Conservation (phyloP, 306 rosid genomes). For the Macrotyloma uniflorum region DNA sequence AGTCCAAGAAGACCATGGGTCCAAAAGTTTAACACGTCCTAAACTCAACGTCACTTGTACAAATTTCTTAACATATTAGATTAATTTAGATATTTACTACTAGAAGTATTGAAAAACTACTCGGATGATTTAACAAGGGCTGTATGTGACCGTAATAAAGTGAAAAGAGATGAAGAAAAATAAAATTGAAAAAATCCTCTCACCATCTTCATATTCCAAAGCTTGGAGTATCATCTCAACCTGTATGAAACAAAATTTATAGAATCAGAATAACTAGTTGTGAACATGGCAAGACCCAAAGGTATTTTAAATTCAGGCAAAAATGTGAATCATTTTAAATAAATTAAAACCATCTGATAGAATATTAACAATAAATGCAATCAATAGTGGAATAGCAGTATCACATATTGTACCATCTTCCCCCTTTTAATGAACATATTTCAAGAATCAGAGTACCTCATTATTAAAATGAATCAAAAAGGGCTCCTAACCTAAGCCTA, state of each 20-base stretch:
- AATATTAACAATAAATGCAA: neutral
- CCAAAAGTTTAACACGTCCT: neutral
- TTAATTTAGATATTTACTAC: neutral
- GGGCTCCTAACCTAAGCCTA: neutral
- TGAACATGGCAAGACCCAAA: neutral
- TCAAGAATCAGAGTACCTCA: neutral
- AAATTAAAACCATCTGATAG: neutral
- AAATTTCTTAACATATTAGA: neutral
- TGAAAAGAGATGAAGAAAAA: neutral
- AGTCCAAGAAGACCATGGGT: neutral
- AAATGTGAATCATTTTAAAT: slow-evolving; percentile 1
- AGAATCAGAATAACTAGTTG: slow-evolving; percentile 26
- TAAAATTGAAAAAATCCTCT: slow-evolving; percentile 31
- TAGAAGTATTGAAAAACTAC: slow-evolving; percentile 12
- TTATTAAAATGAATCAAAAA: slow-evolving; percentile 15
- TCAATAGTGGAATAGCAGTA: neutral
- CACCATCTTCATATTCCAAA: slow-evolving; percentile 82
- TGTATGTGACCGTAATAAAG: neutral
- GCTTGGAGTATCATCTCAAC: slow-evolving; percentile 97
- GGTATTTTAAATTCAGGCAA: neutral
- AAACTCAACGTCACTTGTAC: neutral
- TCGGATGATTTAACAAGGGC: neutral
- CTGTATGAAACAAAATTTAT: slow-evolving; percentile 46
- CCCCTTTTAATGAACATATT: neutral
- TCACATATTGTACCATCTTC: neutral